Evolutionary conservation across 345 rosid species (phyloP), one percentile per base, ranked within the genome.

Genomic region (Rhodomyrtus tomentosa): DNA sequence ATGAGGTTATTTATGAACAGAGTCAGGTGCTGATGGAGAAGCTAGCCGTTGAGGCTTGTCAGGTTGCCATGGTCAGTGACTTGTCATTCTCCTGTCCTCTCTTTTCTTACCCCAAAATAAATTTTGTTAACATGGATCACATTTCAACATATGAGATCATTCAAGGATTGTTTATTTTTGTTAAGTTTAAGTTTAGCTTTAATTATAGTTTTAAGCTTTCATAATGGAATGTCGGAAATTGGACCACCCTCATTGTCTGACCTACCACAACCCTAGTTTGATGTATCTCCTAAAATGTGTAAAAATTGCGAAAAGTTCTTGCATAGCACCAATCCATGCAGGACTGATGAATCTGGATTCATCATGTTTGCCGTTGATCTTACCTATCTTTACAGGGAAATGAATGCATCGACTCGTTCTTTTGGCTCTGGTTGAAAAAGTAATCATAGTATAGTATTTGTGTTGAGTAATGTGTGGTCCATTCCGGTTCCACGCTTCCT

Each of bases 1-100:
- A 96, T 84, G 88, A 89, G 82, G 22, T 94, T 50, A 93, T 95
- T 84, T 91, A 92, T 82, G 96, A 96, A 87, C 87, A 73, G 81
- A 88, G 92, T 58, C 94, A 93, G 86, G 90, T 83, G 9, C 89
- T 96, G 13, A 89, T 94, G 98, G 98, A 96, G 90, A 93, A 91
- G 87, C 94, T 94, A 55, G 95, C 98, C 36, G 86, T 91, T 22
- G 99, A 96, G 89, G 99, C 98, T 49, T 86, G 89, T 53, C 91
- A 92, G 88, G 93, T 93, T 89, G 93, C 93, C 59, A 94, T 92
- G 98, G 99, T 96, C 25, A 36, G 79, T 68, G 79, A 74, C 86
- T 91, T 87, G 62, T 5, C 27, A 68, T 55, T n/a, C 24, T 48
- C 25, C 22, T 0, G 24, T 80, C 59, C 27, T n/a, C 16, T n/a